Evolutionary conservation across 2,329 filamentous ascomycete species (phyloP).

Genomic region (Blastomyces parvus): DNA sequence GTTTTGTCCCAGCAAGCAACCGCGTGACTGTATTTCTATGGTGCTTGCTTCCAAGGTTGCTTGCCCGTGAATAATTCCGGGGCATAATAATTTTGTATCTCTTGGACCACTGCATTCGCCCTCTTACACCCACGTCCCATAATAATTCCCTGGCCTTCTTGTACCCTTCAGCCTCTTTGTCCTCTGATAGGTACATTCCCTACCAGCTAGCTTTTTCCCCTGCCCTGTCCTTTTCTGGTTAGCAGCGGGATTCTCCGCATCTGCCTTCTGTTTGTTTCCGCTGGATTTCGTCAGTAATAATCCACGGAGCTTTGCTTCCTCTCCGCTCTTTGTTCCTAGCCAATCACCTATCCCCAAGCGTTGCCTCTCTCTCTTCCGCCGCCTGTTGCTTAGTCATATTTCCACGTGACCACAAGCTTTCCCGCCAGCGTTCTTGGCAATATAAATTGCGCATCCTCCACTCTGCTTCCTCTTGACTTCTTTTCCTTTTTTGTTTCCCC

Average conservation of each 20-base stretch:
- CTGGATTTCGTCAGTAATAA: neutral
- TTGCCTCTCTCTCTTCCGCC: slow-evolving; percentile 11
- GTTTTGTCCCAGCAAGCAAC: too few relatives aligned
- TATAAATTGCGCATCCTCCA: slow-evolving; percentile 31
- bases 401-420: slow-evolving; percentile 28
- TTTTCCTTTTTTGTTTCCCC: slow-evolving; percentile 18
- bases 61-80: neutral
- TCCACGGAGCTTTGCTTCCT: too few relatives aligned
- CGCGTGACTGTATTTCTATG: neutral
- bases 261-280: neutral
- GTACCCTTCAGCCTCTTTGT: neutral
- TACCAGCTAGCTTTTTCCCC: neutral
- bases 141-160: neutral
- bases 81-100: neutral
- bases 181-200: neutral
- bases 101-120: neutral
- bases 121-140: neutral
- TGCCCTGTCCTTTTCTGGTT: slow-evolving; percentile 5
- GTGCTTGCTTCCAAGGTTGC: too few relatives aligned
- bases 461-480: slow-evolving; percentile 34
- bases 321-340: neutral
- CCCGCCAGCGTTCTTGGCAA: slow-evolving; percentile 31
- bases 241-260: neutral
- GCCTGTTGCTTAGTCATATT: slow-evolving; percentile 19
- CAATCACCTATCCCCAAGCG: neutral